Evolutionary conservation across 169 alveolate genomes (phyloP), one percentile per base, ranked within the genome.

Genomic region (Theileria sp.): DNA sequence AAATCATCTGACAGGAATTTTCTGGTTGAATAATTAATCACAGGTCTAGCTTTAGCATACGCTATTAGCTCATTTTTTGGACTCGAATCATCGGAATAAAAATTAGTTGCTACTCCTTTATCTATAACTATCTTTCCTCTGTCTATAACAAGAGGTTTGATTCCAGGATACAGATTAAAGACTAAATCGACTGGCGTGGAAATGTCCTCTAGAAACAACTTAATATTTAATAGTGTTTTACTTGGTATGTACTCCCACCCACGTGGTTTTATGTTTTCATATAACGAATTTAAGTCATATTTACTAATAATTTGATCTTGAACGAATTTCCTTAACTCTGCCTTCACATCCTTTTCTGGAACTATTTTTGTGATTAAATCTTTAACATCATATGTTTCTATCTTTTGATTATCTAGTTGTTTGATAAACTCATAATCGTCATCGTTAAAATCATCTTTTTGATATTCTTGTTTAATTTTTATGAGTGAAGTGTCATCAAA

Each of bases 211-310:
- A 81, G 19, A 50, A 65, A 23, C 19, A 68, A 61, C 21, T 17
- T 19, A 12, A 75, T 69, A 23, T 51, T 56, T 8, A 67, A 62
- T 1, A 34, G 36, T 23, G 60, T 36, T 21, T 56, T 74, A 30
- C 58, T 8, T 8, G 88, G 84, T 21, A 74, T 7, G 79, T 81
- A 81, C 26, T 30, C 49, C 88, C 88, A 81, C 6, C 75, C 68
- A 13, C 62, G 34, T n/a, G 82, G 79, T 19, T 50, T 66, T 0
- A 75, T 36, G 54, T 44, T 44, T 23, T 30, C 7, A 30, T 15
- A 19, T 1, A 25, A 9, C 15, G 30, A 30, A 4, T 58, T 21
- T 69, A 23, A 26, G 19, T 17, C 51, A 21, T 5, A 51, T 15
- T 32, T 17, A 15, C 38, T 36, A 4, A 44, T 25, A 3, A 69